Percentiles rank a stretch among this genome's conserved stretches.
Conservation (phyloP, 257 asterid species). For the Solanum phureja region DNA sequence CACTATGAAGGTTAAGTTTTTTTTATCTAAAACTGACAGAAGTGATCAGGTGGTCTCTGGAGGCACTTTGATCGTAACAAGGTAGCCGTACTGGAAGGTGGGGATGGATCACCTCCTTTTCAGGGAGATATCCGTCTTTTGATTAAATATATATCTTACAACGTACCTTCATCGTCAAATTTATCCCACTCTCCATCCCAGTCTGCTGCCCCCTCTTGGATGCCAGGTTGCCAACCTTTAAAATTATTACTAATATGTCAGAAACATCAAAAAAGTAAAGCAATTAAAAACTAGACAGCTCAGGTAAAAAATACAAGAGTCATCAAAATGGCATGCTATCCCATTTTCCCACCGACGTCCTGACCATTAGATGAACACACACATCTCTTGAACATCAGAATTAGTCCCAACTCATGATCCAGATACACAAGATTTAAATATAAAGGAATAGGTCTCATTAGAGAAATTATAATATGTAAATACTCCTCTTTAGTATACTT, state of each 20-base stretch:
- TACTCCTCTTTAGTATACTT: background rate
- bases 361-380: background rate
- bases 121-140: background rate
- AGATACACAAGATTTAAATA: background rate
- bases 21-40: background rate
- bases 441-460: background rate
- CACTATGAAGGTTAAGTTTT: background rate
- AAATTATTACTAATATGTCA: background rate
- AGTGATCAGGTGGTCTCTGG: background rate
- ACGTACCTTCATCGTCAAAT: slow-evolving; percentile 87
- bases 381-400: background rate
- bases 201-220: slow-evolving; percentile 87
- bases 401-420: background rate
- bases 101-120: background rate
- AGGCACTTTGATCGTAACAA: background rate
- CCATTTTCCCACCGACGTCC: background rate
- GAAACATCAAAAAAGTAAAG: background rate
- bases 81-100: background rate
- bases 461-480: background rate
- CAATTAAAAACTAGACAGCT: background rate
- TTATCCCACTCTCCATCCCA: slow-evolving; percentile 98
- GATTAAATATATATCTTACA: background rate
- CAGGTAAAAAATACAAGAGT: background rate
- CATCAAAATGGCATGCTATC: background rate
- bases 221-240: slow-evolving; percentile 96